Conservation (phyloP, 1,284 basidiomycete genomes). For the Rhodotorula glutinis region DNA sequence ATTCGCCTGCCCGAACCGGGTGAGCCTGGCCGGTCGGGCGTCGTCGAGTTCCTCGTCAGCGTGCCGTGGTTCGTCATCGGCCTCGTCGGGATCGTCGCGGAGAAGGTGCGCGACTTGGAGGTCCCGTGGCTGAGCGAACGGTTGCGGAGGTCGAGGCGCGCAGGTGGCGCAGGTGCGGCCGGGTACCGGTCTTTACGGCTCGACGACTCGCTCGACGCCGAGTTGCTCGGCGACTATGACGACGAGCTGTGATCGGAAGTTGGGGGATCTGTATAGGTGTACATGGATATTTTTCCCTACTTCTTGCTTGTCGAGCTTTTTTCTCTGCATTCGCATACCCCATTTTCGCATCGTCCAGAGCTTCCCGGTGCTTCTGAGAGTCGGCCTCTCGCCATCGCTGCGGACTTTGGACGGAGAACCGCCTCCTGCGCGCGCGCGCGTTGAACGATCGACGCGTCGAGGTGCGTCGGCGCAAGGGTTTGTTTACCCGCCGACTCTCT, state of each 20-base stretch:
- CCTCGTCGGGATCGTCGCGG: slow-evolving; percentile 15
- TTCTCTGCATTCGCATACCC: too few species aligned
- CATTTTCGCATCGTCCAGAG: too few species aligned
- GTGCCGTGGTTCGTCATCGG: slow-evolving; percentile 37
- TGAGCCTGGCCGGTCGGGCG: slow-evolving; percentile 18
- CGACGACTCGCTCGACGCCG: slow-evolving; percentile 27
- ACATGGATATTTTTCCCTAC: too few species aligned
- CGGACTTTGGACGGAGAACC: too few species aligned
- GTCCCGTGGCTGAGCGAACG: slow-evolving; percentile 25
- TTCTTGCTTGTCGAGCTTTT: too few species aligned
- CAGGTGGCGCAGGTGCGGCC: not conserved
- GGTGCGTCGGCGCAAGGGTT: too few species aligned
- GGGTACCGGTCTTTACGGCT: slow-evolving; percentile 24
- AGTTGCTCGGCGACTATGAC: slow-evolving; percentile 21
- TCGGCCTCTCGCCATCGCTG: too few species aligned
- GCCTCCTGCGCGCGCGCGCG: too few species aligned
- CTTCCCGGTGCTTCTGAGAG: too few species aligned
- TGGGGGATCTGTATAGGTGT: not conserved
- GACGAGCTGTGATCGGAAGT: not conserved
- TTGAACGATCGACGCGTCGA: too few species aligned
- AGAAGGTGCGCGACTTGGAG: slow-evolving; percentile 21
- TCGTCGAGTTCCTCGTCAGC: slow-evolving; percentile 26
- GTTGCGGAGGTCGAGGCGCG: slow-evolving; percentile 14
- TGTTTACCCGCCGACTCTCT: not conserved
- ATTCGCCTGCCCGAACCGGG: slow-evolving; percentile 38